Evolutionary conservation across 1,139 yeast species (phyloP).

Genomic region (Chernovozyma sophiae-reginae): DNA sequence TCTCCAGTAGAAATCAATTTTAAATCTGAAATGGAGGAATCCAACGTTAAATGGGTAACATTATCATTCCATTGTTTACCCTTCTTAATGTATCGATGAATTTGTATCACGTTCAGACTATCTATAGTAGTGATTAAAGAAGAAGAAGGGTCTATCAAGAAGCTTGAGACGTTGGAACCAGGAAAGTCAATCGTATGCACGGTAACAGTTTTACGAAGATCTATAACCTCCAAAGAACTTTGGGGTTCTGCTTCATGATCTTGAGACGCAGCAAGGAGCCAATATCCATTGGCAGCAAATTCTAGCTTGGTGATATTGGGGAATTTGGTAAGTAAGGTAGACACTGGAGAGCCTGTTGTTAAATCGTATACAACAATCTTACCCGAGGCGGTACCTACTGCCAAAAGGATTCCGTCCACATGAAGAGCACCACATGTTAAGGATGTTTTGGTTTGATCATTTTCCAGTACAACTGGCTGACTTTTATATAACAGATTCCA

Average conservation of each 20-base stretch:
- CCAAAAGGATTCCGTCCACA: constrained; percentile 62
- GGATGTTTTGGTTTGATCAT: constrained; percentile 6
- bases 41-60: constrained; percentile 6
- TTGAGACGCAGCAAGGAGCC: constrained; percentile 41
- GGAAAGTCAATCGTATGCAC: constrained; percentile 25
- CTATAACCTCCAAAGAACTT: constrained; percentile 45
- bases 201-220: constrained; percentile 46
- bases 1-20: constrained; percentile 10
- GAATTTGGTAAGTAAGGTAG: constrained; percentile 28
- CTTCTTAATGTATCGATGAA: constrained; percentile 42
- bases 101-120: constrained; percentile 11
- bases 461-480: constrained; percentile 7
- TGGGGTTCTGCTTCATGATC: constrained; percentile 13
- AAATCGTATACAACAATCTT: constrained; percentile 42
- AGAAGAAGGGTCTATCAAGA: constrained; percentile 46
- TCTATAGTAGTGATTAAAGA: constrained; percentile 29
- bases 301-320: constrained; percentile 31
- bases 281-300: constrained; percentile 70
- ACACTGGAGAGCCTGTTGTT: constrained; percentile 34
- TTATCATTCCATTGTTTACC: constrained; percentile 36
- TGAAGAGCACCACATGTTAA: constrained; percentile 45
- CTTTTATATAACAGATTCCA: constrained; percentile 8
- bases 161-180: constrained; percentile 15
- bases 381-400: constrained; percentile 40
- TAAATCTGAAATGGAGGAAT: constrained; percentile 6